These are phyloP conservation scores for Tolypocladium pustulatum DNA, from an alignment of 2,329 filamentous ascomycete genomes.

Conservation along the genomic window DNA sequence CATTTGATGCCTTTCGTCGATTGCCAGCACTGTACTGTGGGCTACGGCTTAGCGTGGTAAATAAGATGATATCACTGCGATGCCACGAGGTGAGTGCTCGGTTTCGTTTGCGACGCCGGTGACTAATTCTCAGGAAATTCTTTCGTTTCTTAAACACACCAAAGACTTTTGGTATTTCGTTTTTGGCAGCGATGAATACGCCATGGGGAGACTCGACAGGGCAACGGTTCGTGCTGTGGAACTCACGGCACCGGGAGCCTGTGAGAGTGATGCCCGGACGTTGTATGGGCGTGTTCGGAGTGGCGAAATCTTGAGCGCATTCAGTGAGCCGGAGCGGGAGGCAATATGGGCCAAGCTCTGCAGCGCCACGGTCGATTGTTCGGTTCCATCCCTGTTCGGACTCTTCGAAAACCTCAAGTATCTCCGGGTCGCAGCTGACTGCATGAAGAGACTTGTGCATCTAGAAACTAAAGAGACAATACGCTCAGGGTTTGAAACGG, in stretches of 20 bases:
- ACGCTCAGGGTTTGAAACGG: too few relatives aligned
- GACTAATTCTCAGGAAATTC: too few relatives aligned
- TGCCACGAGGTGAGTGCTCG: background rate
- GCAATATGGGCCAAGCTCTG: background rate
- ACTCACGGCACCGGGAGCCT: too few relatives aligned
- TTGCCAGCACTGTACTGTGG: background rate
- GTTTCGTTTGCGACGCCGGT: too few relatives aligned
- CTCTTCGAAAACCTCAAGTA: background rate
- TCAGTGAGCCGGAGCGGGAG: background rate
- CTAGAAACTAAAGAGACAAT: background rate
- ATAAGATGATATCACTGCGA: background rate
- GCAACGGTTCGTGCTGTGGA: too few relatives aligned
- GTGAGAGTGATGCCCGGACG: too few relatives aligned
- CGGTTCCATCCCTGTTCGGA: background rate
- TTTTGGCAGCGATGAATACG: too few relatives aligned
- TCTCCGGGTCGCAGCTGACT: background rate
- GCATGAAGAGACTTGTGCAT: background rate
- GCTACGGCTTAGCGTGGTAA: background rate
- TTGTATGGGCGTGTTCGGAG: background rate
- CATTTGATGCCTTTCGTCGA: background rate
- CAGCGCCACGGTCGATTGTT: background rate
- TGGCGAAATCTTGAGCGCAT: background rate
- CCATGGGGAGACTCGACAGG: too few relatives aligned
- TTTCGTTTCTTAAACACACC: background rate
- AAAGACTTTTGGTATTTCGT: background rate